phyloP scores from a whole-genome alignment of 2,329 filamentous ascomycete species.

The Thelonectria olida region DNA sequence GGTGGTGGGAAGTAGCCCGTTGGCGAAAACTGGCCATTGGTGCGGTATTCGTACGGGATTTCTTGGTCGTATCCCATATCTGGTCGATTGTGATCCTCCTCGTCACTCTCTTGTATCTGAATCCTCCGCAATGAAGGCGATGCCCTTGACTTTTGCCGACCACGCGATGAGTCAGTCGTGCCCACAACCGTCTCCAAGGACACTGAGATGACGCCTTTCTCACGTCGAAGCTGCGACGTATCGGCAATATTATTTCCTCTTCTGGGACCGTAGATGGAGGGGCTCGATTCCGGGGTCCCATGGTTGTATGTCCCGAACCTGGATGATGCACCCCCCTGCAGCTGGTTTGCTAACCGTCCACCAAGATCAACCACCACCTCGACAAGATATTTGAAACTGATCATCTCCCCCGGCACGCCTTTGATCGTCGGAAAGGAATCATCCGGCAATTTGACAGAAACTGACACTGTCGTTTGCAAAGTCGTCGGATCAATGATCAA shows the following conservation, averaged over 20 bases:
- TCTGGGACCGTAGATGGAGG: slow-evolving; percentile 42
- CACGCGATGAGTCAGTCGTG: slow-evolving; percentile 75
- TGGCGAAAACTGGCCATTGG: slow-evolving; percentile 30
- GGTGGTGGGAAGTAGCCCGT: slow-evolving; percentile 39
- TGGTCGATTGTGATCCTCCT: slow-evolving; percentile 41
- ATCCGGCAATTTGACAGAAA: slow-evolving; percentile 86
- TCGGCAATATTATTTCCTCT: slow-evolving; percentile 76
- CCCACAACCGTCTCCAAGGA: slow-evolving; percentile 89
- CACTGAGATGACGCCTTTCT: slow-evolving; percentile 91
- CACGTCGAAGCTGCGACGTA: slow-evolving; percentile 84
- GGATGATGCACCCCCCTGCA: slow-evolving; percentile 67
- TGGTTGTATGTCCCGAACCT: slow-evolving; percentile 49
- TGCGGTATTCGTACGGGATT: slow-evolving; percentile 29
- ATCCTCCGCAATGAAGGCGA: slow-evolving; percentile 41
- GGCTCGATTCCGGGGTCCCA: slow-evolving; percentile 38
- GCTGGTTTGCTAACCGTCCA: slow-evolving; percentile 80
- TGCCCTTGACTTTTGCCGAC: slow-evolving; percentile 37
- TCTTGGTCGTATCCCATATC: slow-evolving; percentile 37
- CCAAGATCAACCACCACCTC: slow-evolving; percentile 94
- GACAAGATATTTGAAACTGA: slow-evolving; percentile 92
- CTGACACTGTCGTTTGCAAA: slow-evolving; percentile 81
- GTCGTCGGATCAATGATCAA: slow-evolving; percentile 86
- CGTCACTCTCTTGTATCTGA: slow-evolving; percentile 43
- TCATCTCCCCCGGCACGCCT: slow-evolving; percentile 90
- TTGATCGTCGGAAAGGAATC: slow-evolving; percentile 93